Evolutionary conservation across 1,284 basidiomycete species (phyloP).

Genomic region (Cystobasidiaceae sp.): DNA sequence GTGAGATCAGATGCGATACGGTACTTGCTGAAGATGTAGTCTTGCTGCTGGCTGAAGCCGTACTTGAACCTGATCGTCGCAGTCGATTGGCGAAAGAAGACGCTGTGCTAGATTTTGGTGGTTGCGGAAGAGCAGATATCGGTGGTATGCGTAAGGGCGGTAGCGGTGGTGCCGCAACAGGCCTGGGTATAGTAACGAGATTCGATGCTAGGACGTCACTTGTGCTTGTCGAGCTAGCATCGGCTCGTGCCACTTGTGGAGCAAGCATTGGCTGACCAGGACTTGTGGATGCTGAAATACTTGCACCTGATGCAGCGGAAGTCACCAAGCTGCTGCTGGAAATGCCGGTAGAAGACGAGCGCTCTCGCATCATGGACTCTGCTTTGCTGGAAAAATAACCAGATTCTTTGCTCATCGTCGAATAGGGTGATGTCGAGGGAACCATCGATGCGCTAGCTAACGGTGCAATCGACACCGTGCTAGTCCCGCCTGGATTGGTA

Average conservation of each 20-base stretch:
- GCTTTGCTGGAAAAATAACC: slow-evolving; percentile 2
- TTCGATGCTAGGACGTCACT: no score
- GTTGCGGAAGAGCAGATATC: not conserved
- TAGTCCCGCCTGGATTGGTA: not conserved
- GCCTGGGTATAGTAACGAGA: not conserved
- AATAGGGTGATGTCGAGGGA: slow-evolving; percentile 1
- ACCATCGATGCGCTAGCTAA: no score
- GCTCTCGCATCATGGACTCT: not conserved
- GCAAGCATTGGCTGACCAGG: not conserved
- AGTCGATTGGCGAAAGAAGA: slow-evolving; percentile 12
- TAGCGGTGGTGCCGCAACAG: not conserved
- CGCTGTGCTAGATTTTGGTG: not conserved
- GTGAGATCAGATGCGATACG: no score
- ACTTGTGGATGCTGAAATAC: not conserved
- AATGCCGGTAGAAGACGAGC: slow-evolving; percentile 11
- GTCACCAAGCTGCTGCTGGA: not conserved
- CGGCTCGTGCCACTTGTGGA: not conserved
- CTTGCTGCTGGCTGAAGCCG: not conserved
- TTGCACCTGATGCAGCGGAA: not conserved
- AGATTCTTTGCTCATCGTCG: slow-evolving; percentile 15
- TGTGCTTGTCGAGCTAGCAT: no score
- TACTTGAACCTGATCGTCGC: not conserved
- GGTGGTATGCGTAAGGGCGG: not conserved
- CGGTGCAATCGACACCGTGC: no score
- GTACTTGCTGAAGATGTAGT: not conserved